phyloP scores from a whole-genome alignment of 345 rosid species.

The Garcia nutans region DNA sequence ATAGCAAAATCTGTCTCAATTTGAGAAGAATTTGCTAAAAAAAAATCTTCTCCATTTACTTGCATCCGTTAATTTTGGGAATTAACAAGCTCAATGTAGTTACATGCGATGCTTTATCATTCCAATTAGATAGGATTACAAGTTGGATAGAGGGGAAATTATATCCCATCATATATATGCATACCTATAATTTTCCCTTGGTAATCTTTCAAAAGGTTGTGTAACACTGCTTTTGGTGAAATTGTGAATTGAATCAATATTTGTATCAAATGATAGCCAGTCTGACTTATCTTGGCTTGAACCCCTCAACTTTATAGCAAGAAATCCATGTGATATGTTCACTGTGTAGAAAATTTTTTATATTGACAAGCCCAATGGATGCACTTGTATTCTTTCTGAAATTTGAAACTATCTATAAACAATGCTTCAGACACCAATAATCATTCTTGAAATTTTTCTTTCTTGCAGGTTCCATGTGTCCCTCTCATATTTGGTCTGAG shows the following conservation, averaged over 20 bases:
- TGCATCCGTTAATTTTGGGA: not conserved
- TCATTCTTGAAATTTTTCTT: conserved; percentile 1
- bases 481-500: conserved; percentile 77
- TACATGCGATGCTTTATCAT: not conserved
- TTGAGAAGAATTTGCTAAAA: not conserved
- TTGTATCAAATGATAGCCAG: not conserved
- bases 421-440: not conserved
- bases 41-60: not conserved
- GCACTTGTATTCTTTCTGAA: not conserved
- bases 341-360: not conserved
- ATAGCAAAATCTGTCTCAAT: not conserved
- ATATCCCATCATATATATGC: not conserved
- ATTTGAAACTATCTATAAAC: not conserved
- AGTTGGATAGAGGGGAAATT: not conserved
- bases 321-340: not conserved
- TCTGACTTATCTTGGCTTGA: not conserved
- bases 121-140: not conserved
- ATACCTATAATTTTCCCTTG: not conserved
- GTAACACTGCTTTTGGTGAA: not conserved
- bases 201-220: not conserved
- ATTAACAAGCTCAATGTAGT: not conserved
- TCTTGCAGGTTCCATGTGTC: conserved; percentile 66
- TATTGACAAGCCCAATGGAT: not conserved
- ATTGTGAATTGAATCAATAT: not conserved
- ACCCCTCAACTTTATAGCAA: not conserved